A percentile compares a stretch with the other conserved stretches of the same genome.
Conservation (phyloP, 768 basidiomycete species). For the Termitomyces sp. region DNA sequence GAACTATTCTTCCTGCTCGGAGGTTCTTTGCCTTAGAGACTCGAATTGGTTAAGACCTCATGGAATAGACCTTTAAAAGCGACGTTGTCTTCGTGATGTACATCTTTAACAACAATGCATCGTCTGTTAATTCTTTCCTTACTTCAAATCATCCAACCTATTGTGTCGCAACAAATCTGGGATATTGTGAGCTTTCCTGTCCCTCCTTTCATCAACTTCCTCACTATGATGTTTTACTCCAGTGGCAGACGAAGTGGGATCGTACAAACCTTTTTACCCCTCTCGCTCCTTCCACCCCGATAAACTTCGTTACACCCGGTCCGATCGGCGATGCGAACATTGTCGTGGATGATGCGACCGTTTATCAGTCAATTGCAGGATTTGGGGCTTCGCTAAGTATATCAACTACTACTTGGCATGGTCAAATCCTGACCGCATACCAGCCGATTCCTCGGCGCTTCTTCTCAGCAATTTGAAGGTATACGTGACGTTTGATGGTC, state of each 20-base stretch:
- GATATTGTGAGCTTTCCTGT: slow-evolving; percentile 11
- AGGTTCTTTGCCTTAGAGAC: background rate
- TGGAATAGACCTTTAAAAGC: slow-evolving; percentile 3
- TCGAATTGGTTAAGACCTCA: background rate
- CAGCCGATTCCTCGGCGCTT: slow-evolving; percentile 69
- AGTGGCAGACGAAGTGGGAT: slow-evolving; percentile 63
- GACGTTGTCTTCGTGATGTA: background rate
- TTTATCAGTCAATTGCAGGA: slow-evolving; percentile 61
- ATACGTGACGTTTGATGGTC: background rate
- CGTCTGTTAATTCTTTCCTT: slow-evolving; percentile 3
- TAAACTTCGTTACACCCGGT: slow-evolving; percentile 56
- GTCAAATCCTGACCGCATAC: background rate
- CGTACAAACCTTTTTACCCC: slow-evolving; percentile 46
- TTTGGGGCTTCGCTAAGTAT: slow-evolving; percentile 65
- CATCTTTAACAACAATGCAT: background rate
- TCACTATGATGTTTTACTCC: background rate
- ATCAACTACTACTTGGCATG: background rate
- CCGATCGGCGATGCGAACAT: slow-evolving; percentile 57
- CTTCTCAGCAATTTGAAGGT: slow-evolving; percentile 64
- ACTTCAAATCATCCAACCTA: slow-evolving; percentile 1
- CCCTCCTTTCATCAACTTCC: background rate
- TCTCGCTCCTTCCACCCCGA: slow-evolving; percentile 36
- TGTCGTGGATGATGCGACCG: slow-evolving; percentile 43
- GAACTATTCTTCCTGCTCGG: background rate
- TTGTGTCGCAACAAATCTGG: slow-evolving; percentile 18